These are phyloP conservation scores for Dioscorea cayenensis DNA, from an alignment of 116 monocot genomes.

Conservation along the genomic window DNA sequence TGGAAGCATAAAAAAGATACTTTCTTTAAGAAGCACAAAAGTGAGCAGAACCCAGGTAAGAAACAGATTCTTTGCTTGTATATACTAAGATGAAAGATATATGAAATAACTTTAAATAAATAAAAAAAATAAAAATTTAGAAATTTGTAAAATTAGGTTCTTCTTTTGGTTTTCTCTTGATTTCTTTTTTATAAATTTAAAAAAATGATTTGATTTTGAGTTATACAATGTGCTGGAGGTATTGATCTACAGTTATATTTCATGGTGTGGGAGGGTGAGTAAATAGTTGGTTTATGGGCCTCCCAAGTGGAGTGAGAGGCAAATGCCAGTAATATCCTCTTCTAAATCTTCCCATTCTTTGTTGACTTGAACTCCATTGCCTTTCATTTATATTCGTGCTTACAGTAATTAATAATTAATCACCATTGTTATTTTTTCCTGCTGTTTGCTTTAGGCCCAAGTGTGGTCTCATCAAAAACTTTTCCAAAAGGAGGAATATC, in stretches of 20 bases:
- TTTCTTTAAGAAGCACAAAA: slow-evolving; percentile 56
- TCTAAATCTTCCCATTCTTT: no score
- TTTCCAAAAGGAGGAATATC: slow-evolving; percentile 36
- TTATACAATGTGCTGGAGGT: no score
- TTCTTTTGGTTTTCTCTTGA: neutral
- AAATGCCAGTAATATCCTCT: no score
- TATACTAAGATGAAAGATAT: neutral
- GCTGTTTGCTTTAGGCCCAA: slow-evolving; percentile 31
- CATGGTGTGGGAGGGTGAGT: no score
- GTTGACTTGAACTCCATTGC: neutral
- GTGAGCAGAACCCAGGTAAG: slow-evolving; percentile 51
- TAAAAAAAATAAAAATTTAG: neutral
- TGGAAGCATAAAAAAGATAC: slow-evolving; percentile 73
- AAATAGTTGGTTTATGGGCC: no score
- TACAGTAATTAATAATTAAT: neutral
- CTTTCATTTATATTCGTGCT: neutral
- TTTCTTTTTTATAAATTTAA: no score
- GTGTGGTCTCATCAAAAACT: slow-evolving; percentile 44
- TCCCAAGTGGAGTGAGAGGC: no score
- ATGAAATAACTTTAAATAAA: neutral
- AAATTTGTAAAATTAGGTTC: neutral
- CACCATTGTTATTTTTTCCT: neutral
- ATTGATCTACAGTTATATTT: no score
- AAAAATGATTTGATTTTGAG: no score
- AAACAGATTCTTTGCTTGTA: neutral